Conservation (phyloP, 495 filamentous ascomycete species). For the Patellaria atrata region DNA sequence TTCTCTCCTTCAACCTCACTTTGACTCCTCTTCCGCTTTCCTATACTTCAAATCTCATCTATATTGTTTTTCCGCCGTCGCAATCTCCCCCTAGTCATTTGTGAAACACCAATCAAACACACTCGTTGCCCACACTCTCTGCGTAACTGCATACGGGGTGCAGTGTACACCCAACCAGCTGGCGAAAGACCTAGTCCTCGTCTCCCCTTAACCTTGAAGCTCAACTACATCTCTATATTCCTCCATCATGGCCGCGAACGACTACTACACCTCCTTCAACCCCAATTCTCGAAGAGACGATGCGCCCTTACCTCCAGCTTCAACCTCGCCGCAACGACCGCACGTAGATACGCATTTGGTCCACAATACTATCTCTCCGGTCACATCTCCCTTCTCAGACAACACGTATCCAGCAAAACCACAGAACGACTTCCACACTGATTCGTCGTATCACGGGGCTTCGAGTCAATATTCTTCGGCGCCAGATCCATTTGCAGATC, state of each 20-base stretch:
- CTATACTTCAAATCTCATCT: too few relatives aligned
- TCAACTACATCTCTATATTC: too few relatives aligned
- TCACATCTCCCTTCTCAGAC: constrained; percentile 33
- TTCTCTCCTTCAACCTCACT: too few relatives aligned
- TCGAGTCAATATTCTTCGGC: constrained; percentile 16
- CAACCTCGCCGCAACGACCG: constrained; percentile 11
- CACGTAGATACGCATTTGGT: constrained; percentile 2
- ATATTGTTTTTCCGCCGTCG: too few relatives aligned
- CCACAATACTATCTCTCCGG: constrained; percentile 13
- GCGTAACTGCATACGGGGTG: too few relatives aligned
- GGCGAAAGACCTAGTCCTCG: too few relatives aligned
- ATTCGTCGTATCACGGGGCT: constrained; percentile 43
- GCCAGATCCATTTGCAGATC: constrained; percentile 39
- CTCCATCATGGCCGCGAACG: constrained; percentile 63
- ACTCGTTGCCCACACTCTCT: too few relatives aligned
- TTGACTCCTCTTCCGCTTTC: too few relatives aligned
- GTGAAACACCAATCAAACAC: too few relatives aligned
- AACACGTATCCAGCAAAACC: constrained; percentile 40
- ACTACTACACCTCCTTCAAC: constrained; percentile 51
- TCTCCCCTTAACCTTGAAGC: too few relatives aligned
- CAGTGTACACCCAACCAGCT: too few relatives aligned
- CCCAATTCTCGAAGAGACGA: constrained; percentile 27
- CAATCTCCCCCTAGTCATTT: too few relatives aligned
- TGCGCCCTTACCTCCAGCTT: constrained; percentile 33
- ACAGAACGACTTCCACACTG: constrained; percentile 12